phyloP scores from a whole-genome alignment of 2,329 filamentous ascomycete species.

The Penicillium crustosum region DNA sequence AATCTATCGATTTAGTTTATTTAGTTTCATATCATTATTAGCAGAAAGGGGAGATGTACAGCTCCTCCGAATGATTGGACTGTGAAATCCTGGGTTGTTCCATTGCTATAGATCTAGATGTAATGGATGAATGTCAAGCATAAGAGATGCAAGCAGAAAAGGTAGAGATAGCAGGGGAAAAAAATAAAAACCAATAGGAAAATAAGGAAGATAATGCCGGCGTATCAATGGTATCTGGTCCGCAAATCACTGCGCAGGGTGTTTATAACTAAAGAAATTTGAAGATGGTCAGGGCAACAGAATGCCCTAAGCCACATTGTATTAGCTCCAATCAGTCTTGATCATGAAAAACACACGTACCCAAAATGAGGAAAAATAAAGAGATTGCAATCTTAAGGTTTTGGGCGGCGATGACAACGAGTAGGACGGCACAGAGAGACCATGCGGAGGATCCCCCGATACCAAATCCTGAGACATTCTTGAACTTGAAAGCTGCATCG shows the following conservation, averaged over 20 bases:
- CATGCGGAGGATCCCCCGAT: constrained; percentile 24
- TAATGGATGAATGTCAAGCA: not conserved
- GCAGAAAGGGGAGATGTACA: not conserved
- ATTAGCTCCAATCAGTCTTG: not conserved
- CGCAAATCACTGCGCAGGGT: not conserved
- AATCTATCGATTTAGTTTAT: not conserved
- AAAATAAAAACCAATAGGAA: not conserved
- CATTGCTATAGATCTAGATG: not conserved
- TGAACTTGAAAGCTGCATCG: constrained; percentile 27
- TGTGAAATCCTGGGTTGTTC: not conserved
- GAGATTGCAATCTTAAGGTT: constrained; percentile 24
- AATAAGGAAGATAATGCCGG: not conserved
- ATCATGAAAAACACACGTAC: not conserved
- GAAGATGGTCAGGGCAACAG: constrained; percentile 7
- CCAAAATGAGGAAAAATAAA: constrained; percentile 21
- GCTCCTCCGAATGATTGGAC: not conserved
- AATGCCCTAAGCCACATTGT: constrained; percentile 10
- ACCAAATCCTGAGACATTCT: constrained; percentile 18
- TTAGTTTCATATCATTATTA: not conserved
- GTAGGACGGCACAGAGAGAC: constrained; percentile 28
- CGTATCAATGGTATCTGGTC: not conserved
- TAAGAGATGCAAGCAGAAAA: not conserved
- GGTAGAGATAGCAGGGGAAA: not conserved
- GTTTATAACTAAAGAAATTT: constrained; percentile 15
- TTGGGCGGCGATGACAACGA: constrained; percentile 26